phyloP scores from a whole-genome alignment of 768 basidiomycete genomes.

The Amanita inopinata region DNA sequence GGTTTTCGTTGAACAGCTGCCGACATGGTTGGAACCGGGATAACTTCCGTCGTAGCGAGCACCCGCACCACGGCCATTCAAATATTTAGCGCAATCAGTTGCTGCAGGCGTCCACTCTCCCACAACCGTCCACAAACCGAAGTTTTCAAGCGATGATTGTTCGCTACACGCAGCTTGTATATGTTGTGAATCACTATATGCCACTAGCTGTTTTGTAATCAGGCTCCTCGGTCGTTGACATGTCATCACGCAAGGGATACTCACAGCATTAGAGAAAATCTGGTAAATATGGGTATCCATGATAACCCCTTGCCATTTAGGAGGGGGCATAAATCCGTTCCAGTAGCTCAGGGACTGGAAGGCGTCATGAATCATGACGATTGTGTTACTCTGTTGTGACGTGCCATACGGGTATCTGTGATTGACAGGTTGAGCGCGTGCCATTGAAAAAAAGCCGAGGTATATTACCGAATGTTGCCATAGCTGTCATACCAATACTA shows the following conservation, averaged over 20 bases:
- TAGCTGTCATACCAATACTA: constrained; percentile 72
- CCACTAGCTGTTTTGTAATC: background rate
- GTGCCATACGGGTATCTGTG: constrained; percentile 26
- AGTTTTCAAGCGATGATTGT: constrained; percentile 34
- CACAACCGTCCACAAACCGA: constrained; percentile 72
- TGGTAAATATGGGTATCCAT: constrained; percentile 80
- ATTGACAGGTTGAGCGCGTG: constrained; percentile 10
- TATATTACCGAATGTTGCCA: constrained; percentile 53
- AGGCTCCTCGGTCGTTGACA: constrained; percentile 4
- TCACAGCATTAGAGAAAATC: constrained; percentile 52
- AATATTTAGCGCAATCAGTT: constrained; percentile 71
- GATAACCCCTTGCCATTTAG: constrained; percentile 52
- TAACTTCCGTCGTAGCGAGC: constrained; percentile 57
- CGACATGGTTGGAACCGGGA: constrained; percentile 55
- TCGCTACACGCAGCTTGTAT: constrained; percentile 49
- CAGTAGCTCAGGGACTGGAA: constrained; percentile 70
- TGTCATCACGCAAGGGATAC: constrained; percentile 13
- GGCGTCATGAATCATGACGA: constrained; percentile 68
- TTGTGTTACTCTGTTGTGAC: constrained; percentile 45
- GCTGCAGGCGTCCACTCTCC: constrained; percentile 82
- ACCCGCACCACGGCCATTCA: constrained; percentile 75
- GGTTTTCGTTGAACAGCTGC: constrained; percentile 65
- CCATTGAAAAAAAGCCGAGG: background rate
- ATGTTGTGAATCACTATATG: constrained; percentile 36
- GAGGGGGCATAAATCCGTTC: constrained; percentile 48